phyloP scores from a whole-genome alignment of 169 alveolate genomes.

The Plasmodium relictum region DNA sequence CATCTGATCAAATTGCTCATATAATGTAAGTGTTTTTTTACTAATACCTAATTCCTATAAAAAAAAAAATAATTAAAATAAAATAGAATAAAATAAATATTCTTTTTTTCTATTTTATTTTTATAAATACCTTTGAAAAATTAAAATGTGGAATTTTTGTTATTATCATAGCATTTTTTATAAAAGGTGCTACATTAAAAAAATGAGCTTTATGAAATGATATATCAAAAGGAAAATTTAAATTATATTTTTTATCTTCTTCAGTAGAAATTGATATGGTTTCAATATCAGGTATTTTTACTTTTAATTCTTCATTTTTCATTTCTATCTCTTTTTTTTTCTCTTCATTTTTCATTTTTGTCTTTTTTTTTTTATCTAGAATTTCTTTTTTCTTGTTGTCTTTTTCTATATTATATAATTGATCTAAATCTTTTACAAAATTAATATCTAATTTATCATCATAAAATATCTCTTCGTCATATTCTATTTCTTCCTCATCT shows the following conservation, averaged over 20 bases:
- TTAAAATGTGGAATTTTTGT: constrained; percentile 73
- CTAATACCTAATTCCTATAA: constrained; percentile 56
- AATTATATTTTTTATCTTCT: constrained; percentile 51
- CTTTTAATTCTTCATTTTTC: background rate
- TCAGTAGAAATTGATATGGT: constrained; percentile 43
- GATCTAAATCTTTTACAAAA: constrained; percentile 16
- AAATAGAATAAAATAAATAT: background rate
- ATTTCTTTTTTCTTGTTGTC: background rate
- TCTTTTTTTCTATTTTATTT: background rate
- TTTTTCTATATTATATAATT: background rate
- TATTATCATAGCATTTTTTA: constrained; percentile 65
- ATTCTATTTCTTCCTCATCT: background rate
- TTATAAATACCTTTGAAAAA: constrained; percentile 28
- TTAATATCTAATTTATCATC: constrained; percentile 5
- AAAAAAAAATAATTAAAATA: background rate
- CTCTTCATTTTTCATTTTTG: background rate
- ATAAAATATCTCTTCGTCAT: background rate
- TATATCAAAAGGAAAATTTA: constrained; percentile 48
- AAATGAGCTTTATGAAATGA: constrained; percentile 77
- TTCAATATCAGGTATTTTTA: constrained; percentile 39
- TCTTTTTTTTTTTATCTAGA: background rate
- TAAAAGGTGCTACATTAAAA: constrained; percentile 66
- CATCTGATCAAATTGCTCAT: constrained; percentile 76
- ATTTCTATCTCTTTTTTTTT: background rate
- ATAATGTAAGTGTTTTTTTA: constrained; percentile 51